Evolutionary conservation across 78 protist species (phyloP), one percentile per base, ranked within the genome.

Genomic region (Dictyostelium intermedium): DNA sequence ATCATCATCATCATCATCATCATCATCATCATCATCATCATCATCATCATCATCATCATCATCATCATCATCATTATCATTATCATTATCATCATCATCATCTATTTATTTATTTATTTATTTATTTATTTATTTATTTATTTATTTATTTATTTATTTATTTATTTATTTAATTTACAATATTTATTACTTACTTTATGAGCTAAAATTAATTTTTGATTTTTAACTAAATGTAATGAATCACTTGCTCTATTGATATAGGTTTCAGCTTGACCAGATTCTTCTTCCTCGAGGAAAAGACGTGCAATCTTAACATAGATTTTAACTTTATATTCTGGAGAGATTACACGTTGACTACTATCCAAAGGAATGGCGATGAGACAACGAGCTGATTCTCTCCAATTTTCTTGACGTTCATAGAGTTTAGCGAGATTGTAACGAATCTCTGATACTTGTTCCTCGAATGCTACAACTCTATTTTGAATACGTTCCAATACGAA

Each of bases 221-320:
- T 89, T 78, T 78, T 87, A 16, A 78, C 91, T 39, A 37, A 81
- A 86, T 92, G 96, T 16, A 92, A 37, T 18, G 85, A 77, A 53
- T 92, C 96, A 2, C 98, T 82, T 25, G 98, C 97, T 47, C 97
- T 85, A 79, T 91, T 94, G 83, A 97, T 91, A 77, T 85, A 96
- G 27, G 85, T 45, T 82, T 96, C 97, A 1, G 98, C 98, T 45
- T 84, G 96, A 25, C 77, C 97, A 5, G 97, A 61, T 45, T 97
- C 97, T 60, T 95, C 98, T 27, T 95, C 96, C 32, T 97, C 98
- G 14, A 97, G 80, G 66, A 84, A 95, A 30, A 97, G 87, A 72
- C 91, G 91, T 18, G 98, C 98, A 77, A 97, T 97, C 73, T 94
- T 82, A 43, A 97, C 95, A 78, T 93, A 97, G 69, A 97, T 96